phyloP scores from a whole-genome alignment of 140 eudicot species.

The Stevia rebaudiana region DNA sequence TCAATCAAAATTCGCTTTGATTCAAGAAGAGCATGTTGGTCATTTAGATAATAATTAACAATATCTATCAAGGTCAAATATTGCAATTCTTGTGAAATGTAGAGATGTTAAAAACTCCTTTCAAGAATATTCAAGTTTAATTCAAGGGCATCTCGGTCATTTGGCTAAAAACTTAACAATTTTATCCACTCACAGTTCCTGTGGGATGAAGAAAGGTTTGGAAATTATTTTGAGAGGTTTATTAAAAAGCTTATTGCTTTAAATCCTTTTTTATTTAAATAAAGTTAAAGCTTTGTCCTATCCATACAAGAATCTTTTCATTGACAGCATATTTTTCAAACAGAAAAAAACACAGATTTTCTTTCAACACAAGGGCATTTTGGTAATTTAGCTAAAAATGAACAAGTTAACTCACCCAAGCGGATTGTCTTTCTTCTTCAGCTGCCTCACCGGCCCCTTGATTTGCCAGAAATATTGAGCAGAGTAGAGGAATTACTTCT shows the following conservation, averaged over 20 bases:
- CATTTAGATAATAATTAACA: no score
- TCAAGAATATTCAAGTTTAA: no score
- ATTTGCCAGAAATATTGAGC: constrained; percentile 92
- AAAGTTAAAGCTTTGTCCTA: background rate
- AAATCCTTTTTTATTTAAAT: no score
- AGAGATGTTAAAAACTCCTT: no score
- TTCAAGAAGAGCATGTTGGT: no score
- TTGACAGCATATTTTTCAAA: background rate
- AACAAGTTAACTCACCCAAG: constrained; percentile 50
- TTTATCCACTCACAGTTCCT: no score
- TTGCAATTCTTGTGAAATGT: background rate
- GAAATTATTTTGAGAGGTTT: no score
- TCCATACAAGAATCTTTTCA: background rate
- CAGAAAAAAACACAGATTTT: background rate
- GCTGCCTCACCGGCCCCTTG: constrained; percentile 92
- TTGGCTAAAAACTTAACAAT: no score
- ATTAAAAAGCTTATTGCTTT: no score
- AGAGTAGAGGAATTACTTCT: constrained; percentile 62
- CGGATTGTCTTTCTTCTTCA: constrained; percentile 59
- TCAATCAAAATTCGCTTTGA: background rate
- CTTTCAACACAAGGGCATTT: background rate
- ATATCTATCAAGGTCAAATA: background rate
- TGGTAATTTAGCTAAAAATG: constrained; percentile 4
- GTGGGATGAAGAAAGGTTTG: no score
- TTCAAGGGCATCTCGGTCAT: no score